Evolutionary conservation across 192 early-diverging fungal species (phyloP), one percentile per base, ranked within the genome.

Genomic region (Backusella psychrophila): DNA sequence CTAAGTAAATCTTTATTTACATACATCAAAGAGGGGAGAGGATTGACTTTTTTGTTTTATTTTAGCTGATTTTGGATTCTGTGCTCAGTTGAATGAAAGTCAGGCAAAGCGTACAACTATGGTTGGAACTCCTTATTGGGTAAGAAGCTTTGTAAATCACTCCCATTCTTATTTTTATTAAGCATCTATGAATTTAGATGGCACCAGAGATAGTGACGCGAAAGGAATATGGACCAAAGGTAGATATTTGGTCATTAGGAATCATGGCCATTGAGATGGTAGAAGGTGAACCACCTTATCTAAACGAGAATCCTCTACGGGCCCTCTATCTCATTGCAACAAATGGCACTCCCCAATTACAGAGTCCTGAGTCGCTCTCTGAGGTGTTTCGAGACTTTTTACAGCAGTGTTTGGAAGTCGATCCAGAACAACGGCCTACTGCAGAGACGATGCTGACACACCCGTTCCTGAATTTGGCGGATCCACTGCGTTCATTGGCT

Each of bases 201-300:
- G 95, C 97, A 33, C 97, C 97, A 31, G 97, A 99, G 84, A 96
- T 99, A 4, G 95, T 99, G 26, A 94, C 87, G 66, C 91, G 93
- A 44, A 94, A 95, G 83, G 93, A 96, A 78, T 99, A 99, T 81
- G 93, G 93, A 9, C 84, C 92, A 66, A 96, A 96, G 81, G 94
- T 97, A 35, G 97, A 99, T 79, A 92, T 99, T 63, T 99, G 97
- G 97, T 96, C 95, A 23, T 82, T 97, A 34, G 97, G 97, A 7
- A 97, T 98, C 80, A 96, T 98, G 95, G 93, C 93, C 5, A 97
- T 99, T 71, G 97, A 99, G 80, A 98, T 97, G 96, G 85, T 97
- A 39, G 97, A 99, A 84, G 96, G 96, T 21, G 95, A 99, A 81
- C 97, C 97, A 65, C 97, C 97, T 23, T 99, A 99, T 85, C 80